Conservation (phyloP, 208 protist species). For the Trypanosoma cruzi region DNA sequence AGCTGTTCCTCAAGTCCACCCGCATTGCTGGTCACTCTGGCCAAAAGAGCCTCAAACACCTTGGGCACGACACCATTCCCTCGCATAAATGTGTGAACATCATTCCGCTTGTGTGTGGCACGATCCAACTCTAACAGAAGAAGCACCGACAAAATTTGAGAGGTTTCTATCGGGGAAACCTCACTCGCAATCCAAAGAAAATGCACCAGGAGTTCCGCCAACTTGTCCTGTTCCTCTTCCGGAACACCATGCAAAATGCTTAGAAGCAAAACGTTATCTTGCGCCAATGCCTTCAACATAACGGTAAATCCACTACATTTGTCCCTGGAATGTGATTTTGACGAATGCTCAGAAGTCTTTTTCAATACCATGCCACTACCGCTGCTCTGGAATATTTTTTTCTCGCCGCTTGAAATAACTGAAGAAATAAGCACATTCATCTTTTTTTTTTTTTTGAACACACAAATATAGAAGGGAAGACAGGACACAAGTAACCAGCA, state of each 20-base stretch:
- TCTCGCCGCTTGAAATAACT: not conserved
- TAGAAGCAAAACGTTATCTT: slow-evolving; percentile 33
- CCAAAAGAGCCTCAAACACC: slow-evolving; percentile 30
- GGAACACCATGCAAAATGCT: slow-evolving; percentile 38
- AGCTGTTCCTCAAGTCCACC: slow-evolving; percentile 29
- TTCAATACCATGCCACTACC: slow-evolving; percentile 5
- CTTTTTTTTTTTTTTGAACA: not conserved
- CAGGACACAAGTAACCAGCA: not conserved
- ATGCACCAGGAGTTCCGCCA: slow-evolving; percentile 30
- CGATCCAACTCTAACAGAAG: slow-evolving; percentile 43
- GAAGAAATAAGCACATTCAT: not conserved
- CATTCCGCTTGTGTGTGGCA: slow-evolving; percentile 33
- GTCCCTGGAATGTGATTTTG: too few relatives aligned
- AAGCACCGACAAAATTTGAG: slow-evolving; percentile 35
- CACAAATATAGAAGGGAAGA: not conserved
- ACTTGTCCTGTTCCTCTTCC: slow-evolving; percentile 30
- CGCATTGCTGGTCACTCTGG: slow-evolving; percentile 15
- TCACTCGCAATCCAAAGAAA: slow-evolving; percentile 36
- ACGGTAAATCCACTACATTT: not conserved
- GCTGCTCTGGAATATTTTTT: not conserved
- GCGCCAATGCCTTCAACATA: slow-evolving; percentile 29
- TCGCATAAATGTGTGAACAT: slow-evolving; percentile 39
- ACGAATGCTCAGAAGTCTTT: not conserved
- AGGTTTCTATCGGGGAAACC: slow-evolving; percentile 28
- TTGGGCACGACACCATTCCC: slow-evolving; percentile 31